These are phyloP conservation scores for Colletotrichum euphorbiae DNA, from an alignment of 2,329 filamentous ascomycete genomes.

Conservation along the genomic window DNA sequence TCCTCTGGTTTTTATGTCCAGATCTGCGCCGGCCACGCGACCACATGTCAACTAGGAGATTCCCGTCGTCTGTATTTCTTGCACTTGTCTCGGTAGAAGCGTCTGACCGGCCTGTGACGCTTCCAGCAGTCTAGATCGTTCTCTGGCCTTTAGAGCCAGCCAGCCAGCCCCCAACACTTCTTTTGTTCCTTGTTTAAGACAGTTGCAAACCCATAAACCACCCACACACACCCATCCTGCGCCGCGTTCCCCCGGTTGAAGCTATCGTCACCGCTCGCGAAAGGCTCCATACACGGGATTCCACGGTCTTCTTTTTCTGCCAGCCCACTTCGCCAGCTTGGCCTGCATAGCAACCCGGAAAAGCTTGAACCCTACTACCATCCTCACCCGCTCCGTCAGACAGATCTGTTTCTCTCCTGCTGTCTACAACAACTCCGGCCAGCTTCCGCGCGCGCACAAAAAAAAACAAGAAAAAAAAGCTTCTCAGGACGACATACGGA, in stretches of 20 bases:
- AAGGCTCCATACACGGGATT: conserved; percentile 21
- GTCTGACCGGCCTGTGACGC: conserved; percentile 21
- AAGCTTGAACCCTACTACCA: conserved; percentile 8
- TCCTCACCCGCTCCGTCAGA: too few relatives aligned
- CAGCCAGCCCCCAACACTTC: background rate
- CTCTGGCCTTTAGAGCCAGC: background rate
- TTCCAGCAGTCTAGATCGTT: background rate
- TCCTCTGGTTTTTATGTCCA: conserved; percentile 2
- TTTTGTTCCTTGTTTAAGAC: background rate
- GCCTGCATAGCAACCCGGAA: conserved; percentile 28
- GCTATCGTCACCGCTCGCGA: conserved; percentile 37
- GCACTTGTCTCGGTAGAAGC: conserved; percentile 9
- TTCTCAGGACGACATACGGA: background rate
- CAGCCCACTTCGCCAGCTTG: conserved; percentile 22
- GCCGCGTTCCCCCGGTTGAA: conserved; percentile 28
- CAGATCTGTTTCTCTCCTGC: too few relatives aligned
- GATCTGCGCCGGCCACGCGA: conserved; percentile 26
- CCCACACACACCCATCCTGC: conserved; percentile 1
- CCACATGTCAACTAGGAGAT: conserved; percentile 35
- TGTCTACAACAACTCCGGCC: background rate
- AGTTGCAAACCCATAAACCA: background rate
- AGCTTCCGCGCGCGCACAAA: too few relatives aligned
- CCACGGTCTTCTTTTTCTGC: conserved; percentile 26
- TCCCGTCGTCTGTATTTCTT: conserved; percentile 11
- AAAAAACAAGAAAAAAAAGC: too few relatives aligned